Conservation (phyloP, 768 basidiomycete species). For the Boletus rubropictus region DNA sequence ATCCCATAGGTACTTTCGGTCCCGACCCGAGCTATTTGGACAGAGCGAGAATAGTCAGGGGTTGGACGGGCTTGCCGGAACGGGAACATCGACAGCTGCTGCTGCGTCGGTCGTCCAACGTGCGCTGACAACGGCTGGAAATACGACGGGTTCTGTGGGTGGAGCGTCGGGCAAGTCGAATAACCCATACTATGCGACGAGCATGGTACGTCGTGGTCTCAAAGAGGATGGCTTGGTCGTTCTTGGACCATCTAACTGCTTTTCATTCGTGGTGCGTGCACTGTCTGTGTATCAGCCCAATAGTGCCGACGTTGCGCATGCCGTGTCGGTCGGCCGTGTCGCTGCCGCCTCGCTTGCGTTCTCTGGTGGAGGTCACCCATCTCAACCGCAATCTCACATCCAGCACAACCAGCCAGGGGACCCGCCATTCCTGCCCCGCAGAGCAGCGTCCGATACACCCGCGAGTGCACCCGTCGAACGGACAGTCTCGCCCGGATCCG, state of each 20-base stretch:
- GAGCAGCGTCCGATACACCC: too few relatives aligned
- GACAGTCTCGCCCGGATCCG: slow-evolving; percentile 10
- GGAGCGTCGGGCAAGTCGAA: slow-evolving; percentile 22
- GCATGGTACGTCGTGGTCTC: slow-evolving; percentile 27
- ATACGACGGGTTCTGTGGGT: slow-evolving; percentile 18
- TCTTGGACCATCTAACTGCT: background rate
- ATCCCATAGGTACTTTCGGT: slow-evolving; percentile 59
- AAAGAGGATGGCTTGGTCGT: background rate
- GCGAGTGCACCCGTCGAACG: background rate
- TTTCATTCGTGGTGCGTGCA: background rate
- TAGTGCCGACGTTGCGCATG: slow-evolving; percentile 37
- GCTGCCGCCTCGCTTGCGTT: slow-evolving; percentile 53
- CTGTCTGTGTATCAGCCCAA: background rate
- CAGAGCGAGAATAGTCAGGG: slow-evolving; percentile 16
- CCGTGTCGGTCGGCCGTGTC: slow-evolving; percentile 42
- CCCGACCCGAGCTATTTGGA: slow-evolving; percentile 63
- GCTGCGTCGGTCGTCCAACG: slow-evolving; percentile 42
- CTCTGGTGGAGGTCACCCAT: slow-evolving; percentile 14
- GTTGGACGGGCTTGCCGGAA: slow-evolving; percentile 15
- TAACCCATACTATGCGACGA: slow-evolving; percentile 29
- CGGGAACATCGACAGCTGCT: slow-evolving; percentile 20
- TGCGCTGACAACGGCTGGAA: slow-evolving; percentile 34
- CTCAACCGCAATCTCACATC: background rate
- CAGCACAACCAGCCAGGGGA: background rate
- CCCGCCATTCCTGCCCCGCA: too few relatives aligned